Conservation (phyloP, 306 rosid genomes). For the Vigna nakashimae region DNA sequence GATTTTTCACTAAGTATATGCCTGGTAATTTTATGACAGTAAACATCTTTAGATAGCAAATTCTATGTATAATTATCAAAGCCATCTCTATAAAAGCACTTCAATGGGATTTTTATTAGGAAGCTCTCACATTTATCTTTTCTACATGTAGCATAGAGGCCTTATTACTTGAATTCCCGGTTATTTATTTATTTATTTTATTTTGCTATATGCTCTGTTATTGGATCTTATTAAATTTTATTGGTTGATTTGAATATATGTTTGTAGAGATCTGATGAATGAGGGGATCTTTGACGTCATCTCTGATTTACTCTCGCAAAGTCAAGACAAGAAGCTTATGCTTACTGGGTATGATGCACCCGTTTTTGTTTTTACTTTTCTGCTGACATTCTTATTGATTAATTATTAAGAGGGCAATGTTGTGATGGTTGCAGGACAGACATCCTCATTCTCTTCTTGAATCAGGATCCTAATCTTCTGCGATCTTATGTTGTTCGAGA, state of each 20-base stretch:
- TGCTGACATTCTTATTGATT: constrained; percentile 8
- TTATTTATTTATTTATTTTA: not conserved
- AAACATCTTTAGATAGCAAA: constrained; percentile 8
- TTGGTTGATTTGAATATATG: constrained; percentile 37
- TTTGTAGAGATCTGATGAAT: constrained; percentile 86
- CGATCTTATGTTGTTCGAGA: constrained; percentile 85
- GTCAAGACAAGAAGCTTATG: constrained; percentile 83
- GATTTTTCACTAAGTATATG: not conserved
- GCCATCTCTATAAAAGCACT: not conserved
- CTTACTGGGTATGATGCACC: constrained; percentile 79
- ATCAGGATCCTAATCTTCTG: constrained; percentile 95
- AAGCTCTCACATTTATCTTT: not conserved
- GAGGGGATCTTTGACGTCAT: constrained; percentile 92
- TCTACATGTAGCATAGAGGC: constrained; percentile 2
- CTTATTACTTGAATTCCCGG: not conserved
- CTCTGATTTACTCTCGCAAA: constrained; percentile 69
- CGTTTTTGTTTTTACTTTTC: constrained; percentile 25
- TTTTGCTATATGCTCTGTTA: not conserved
- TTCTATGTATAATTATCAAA: constrained; percentile 17
- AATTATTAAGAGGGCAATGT: constrained; percentile 51
- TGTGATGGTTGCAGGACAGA: constrained; percentile 97
- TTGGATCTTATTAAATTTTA: not conserved
- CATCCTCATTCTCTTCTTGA: constrained; percentile 92
- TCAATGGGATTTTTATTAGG: not conserved
- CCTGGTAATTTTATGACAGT: not conserved